Evolutionary conservation across 2,329 filamentous ascomycete species (phyloP).

Genomic region (Trichoderma oligosporum): DNA sequence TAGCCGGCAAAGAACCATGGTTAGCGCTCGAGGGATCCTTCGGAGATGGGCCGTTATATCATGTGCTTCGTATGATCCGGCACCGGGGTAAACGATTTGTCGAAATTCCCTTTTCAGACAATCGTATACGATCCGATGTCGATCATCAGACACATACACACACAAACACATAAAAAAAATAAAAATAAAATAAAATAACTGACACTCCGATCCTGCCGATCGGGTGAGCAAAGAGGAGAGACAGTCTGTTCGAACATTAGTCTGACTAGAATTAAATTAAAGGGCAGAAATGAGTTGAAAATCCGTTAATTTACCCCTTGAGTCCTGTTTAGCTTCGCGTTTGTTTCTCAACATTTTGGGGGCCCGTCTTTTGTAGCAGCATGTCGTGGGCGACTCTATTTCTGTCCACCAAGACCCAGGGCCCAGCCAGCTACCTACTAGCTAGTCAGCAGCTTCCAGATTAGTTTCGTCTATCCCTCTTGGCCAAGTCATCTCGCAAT

Average conservation of each 20-base stretch:
- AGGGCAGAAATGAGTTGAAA: not conserved
- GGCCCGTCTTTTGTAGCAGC: not conserved
- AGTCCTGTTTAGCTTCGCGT: not conserved
- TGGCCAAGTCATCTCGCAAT: not conserved
- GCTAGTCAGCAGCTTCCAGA: not conserved
- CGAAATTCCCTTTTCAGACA: conserved; percentile 8
- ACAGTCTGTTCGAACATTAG: conserved; percentile 3
- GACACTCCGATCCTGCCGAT: not conserved
- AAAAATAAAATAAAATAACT: no score
- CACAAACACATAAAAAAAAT: no score
- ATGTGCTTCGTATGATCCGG: conserved; percentile 14
- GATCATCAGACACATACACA: conserved; percentile 8
- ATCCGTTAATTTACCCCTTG: no score
- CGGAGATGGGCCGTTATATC: conserved; percentile 11
- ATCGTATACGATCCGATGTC: conserved; percentile 14
- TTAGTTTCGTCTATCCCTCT: not conserved
- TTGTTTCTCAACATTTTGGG: not conserved
- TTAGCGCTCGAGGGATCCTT: conserved; percentile 7
- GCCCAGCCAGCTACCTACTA: no score
- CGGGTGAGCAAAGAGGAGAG: not conserved
- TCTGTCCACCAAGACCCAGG: not conserved
- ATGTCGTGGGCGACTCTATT: conserved; percentile 2
- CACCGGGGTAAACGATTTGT: conserved; percentile 5
- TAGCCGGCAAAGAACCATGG: conserved; percentile 5
- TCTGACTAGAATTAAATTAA: not conserved